These are phyloP conservation scores for Colletotrichum tamarilloi DNA, from an alignment of 2,329 filamentous ascomycete species.

Conservation along the genomic window DNA sequence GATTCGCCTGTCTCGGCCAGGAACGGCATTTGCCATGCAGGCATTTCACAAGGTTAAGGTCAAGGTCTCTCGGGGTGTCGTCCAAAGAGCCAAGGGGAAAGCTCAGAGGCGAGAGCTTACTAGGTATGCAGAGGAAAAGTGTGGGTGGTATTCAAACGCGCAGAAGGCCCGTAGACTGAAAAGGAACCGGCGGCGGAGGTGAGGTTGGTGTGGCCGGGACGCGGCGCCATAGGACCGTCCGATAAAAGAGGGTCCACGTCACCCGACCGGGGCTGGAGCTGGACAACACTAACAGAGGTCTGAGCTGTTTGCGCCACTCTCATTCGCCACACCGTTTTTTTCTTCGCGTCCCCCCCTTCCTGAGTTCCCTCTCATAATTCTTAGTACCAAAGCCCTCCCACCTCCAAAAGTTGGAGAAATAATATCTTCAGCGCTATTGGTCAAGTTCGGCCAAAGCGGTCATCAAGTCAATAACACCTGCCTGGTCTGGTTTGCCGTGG, in stretches of 20 bases:
- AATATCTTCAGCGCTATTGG: background rate
- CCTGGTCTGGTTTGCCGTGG: background rate
- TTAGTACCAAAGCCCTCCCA: background rate
- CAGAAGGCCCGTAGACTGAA: background rate
- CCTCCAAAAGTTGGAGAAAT: background rate
- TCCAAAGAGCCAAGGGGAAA: background rate
- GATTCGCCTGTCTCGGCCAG: constrained; percentile 26
- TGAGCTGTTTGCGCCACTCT: background rate
- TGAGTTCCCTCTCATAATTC: background rate
- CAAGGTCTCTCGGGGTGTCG: background rate
- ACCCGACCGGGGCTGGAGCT: constrained; percentile 21
- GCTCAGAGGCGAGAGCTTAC: background rate
- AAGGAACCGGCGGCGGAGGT: background rate
- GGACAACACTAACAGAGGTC: background rate
- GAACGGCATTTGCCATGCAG: background rate
- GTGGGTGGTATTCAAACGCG: background rate
- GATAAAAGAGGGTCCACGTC: constrained; percentile 13
- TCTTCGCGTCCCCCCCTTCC: background rate
- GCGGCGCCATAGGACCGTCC: constrained; percentile 13
- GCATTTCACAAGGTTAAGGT: background rate
- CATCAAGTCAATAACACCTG: background rate
- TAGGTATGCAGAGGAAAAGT: background rate
- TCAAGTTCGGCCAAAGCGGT: background rate
- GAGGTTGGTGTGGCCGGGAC: constrained; percentile 13
- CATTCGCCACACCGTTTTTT: constrained; percentile 10